Conservation (phyloP, 176 grass and related monocot species). For the Ensete glaucum region DNA sequence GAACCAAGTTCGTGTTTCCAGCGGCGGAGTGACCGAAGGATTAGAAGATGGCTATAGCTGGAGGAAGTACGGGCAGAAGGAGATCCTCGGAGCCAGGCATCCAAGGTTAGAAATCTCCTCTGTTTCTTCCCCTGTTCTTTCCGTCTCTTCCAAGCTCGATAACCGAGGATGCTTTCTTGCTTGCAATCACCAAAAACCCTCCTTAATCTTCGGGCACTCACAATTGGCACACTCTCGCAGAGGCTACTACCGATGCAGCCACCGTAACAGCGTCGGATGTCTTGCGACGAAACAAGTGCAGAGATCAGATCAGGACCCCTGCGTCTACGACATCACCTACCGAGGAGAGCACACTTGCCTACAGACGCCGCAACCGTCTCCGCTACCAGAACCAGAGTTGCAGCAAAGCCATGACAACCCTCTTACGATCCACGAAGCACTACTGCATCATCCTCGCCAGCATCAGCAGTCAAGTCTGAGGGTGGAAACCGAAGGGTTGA, state of each 20-base stretch:
- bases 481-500: too few species aligned
- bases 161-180: not conserved
- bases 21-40: not conserved
- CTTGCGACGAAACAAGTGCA: conserved; percentile 73
- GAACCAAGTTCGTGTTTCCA: conserved; percentile 16
- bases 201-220: not conserved
- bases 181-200: not conserved
- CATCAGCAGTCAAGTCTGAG: too few species aligned
- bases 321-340: conserved; percentile 62
- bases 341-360: conserved; percentile 56
- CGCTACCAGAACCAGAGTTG: too few species aligned
- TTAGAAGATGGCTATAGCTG: conserved; percentile 61
- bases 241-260: conserved; percentile 81
- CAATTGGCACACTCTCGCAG: conserved; percentile 19
- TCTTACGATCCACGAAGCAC: too few species aligned
- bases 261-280: conserved; percentile 44
- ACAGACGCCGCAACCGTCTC: conserved; percentile 15
- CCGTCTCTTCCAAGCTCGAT: not conserved
- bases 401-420: not conserved
- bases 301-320: conserved; percentile 51
- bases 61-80: conserved; percentile 81
- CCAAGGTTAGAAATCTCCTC: conserved; percentile 37
- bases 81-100: conserved; percentile 51
- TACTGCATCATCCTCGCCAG: too few species aligned
- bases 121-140: not conserved